Evolutionary conservation across 257 asterid species (phyloP).

Genomic region (Cinchona pubescens): DNA sequence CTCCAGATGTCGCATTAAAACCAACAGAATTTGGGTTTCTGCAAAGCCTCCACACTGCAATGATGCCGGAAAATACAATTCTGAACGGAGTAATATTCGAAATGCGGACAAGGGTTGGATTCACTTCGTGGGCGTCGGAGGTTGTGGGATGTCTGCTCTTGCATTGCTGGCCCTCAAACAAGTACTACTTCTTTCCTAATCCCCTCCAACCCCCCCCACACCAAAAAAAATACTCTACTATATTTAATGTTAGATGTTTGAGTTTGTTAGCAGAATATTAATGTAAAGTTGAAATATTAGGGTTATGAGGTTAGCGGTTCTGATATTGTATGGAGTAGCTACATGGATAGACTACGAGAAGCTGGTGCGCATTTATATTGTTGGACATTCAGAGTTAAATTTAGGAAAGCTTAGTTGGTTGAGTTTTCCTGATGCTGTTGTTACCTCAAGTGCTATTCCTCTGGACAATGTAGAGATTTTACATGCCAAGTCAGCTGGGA

Average conservation of each 20-base stretch:
- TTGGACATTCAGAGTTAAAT: conserved; percentile 37
- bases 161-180: conserved; percentile 41
- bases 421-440: conserved; percentile 31
- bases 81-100: too few relatives aligned
- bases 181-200: not conserved
- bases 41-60: not conserved
- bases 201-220: not conserved
- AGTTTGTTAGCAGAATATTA: not conserved
- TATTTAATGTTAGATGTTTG: not conserved
- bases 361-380: conserved; percentile 28
- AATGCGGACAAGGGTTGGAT: conserved; percentile 28
- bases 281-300: conserved; percentile 13
- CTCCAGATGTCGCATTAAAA: not conserved
- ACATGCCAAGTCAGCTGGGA: conserved; percentile 29
- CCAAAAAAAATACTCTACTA: too few relatives aligned
- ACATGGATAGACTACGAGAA: conserved; percentile 32
- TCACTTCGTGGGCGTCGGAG: conserved; percentile 46
- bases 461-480: conserved; percentile 32
- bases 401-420: conserved; percentile 16
- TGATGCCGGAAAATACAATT: not conserved
- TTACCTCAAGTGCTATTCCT: conserved; percentile 39
- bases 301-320: conserved; percentile 41
- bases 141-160: conserved; percentile 41
- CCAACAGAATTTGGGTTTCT: not conserved
- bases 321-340: conserved; percentile 34